Evolutionary conservation across 805 yeast species (phyloP), one percentile per base, ranked within the genome.

Genomic region (Wickerhamomyces rabaulensis): DNA sequence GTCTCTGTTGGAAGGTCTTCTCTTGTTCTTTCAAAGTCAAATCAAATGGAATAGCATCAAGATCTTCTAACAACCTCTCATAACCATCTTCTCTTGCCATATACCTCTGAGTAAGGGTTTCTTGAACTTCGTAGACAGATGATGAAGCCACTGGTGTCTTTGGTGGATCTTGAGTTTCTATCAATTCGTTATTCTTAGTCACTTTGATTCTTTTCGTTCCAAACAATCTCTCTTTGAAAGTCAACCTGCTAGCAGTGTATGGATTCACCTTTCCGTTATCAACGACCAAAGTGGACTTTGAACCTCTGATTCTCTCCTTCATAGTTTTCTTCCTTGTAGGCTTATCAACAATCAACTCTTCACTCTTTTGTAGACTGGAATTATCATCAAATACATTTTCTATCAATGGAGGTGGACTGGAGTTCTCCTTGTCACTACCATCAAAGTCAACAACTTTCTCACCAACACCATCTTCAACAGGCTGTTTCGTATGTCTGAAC

Each of bases 31-130:
- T 46, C 4, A 52, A 29, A 0, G 48, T 39, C 19, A 60, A 48
- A 17, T 51, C 53, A 25, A 59, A 58, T 7, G 64, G 61, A 6
- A 57, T 51, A 0, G 49, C 46, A n/a, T 60, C 60, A 46, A 60
- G 42, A 37, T 60, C 64, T 4, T 47, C 49, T 40, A 56, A 45
- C 38, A 60, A 42, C 13, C 25, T 49, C 9, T 55, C 57, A 44
- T 55, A 58, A 27, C 43, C 42, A 41, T 38, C 38, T 21, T 52
- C 49, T 29, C 43, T 44, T 23, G 39, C 42, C 58, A 57, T 51
- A 22, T 59, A 60, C 22, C 58, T 42, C 39, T 60, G 62, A 1
- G 64, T 60, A 35, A 60, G 50, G 0, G 64, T 59, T 41, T 57
- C 58, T 9, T 47, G 45, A 0, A 43, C 57, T 3, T 50, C 53